Evolutionary conservation across 2,329 filamentous ascomycete genomes (phyloP).

Genomic region (Karstenula rhodostoma): DNA sequence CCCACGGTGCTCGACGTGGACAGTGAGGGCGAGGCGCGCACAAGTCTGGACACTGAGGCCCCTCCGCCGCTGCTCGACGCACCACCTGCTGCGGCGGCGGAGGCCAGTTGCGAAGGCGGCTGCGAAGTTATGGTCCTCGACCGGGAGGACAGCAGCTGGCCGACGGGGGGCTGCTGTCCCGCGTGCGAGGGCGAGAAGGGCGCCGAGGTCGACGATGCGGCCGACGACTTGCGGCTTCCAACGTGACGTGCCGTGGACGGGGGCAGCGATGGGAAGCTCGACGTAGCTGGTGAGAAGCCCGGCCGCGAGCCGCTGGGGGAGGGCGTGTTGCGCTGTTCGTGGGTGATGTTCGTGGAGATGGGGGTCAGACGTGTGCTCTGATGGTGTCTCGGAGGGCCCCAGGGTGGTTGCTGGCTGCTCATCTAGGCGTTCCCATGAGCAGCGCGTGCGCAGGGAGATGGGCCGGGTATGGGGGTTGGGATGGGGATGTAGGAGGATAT

Average conservation of each 20-base stretch:
- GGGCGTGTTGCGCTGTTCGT: constrained; percentile 54
- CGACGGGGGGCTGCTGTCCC: constrained; percentile 63
- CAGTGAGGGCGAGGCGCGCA: constrained; percentile 67
- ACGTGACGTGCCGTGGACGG: constrained; percentile 58
- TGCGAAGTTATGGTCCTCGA: constrained; percentile 64
- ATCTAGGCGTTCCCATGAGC: constrained; percentile 55
- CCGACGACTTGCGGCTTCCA: constrained; percentile 62
- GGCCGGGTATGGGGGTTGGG: constrained; percentile 22
- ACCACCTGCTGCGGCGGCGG: constrained; percentile 62
- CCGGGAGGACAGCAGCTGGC: constrained; percentile 65
- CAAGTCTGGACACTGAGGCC: constrained; percentile 58
- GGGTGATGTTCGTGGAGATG: constrained; percentile 61
- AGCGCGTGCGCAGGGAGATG: constrained; percentile 38
- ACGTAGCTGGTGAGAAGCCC: constrained; percentile 60
- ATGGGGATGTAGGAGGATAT: constrained; percentile 19
- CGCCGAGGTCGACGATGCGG: constrained; percentile 62
- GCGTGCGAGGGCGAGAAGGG: constrained; percentile 62
- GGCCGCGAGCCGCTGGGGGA: constrained; percentile 60
- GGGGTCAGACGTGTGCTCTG: constrained; percentile 65
- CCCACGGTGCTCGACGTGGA: constrained; percentile 62
- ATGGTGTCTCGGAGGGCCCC: constrained; percentile 64
- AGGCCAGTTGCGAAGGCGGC: constrained; percentile 62
- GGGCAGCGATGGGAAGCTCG: constrained; percentile 62
- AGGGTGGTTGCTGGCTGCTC: constrained; percentile 63
- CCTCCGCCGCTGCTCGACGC: constrained; percentile 63